Percentiles rank a stretch among this genome's conserved stretches.
Conservation (phyloP, 2,329 filamentous ascomycete genomes). For the Apiospora rasikravindrae region DNA sequence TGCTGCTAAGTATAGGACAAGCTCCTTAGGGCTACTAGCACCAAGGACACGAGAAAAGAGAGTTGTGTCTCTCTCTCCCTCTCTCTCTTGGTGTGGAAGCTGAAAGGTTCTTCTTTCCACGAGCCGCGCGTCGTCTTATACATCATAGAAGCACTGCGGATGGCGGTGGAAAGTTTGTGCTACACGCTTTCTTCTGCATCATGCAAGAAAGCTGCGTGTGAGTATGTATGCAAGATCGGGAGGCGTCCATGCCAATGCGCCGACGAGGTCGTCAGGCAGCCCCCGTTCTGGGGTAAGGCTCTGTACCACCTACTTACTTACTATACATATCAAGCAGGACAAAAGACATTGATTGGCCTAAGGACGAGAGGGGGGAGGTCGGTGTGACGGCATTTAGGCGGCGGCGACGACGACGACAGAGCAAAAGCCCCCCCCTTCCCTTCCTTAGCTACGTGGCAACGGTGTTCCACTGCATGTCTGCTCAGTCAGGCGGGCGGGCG, state of each 20-base stretch:
- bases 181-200: background rate
- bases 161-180: background rate
- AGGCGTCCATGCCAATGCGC: background rate
- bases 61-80: background rate
- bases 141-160: background rate
- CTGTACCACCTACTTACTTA: background rate
- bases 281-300: background rate
- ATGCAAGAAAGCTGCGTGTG: background rate
- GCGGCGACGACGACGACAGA: background rate
- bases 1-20: conserved; percentile 10
- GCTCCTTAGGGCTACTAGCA: conserved; percentile 3
- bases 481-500: background rate
- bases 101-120: background rate
- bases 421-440: background rate
- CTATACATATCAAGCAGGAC: background rate
- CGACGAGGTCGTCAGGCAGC: conserved; percentile 7
- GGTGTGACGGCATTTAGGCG: background rate
- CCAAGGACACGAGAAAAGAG: background rate
- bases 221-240: background rate
- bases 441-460: conserved; percentile 3
- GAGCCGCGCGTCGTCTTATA: conserved; percentile 6
- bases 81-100: background rate
- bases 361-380: background rate
- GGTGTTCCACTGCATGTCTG: conserved; percentile 4
- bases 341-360: background rate